Percentiles rank a stretch among this genome's conserved stretches.
phyloP scores from a whole-genome alignment of 768 basidiomycete genomes.

The Chlorophyllum brunneum region DNA sequence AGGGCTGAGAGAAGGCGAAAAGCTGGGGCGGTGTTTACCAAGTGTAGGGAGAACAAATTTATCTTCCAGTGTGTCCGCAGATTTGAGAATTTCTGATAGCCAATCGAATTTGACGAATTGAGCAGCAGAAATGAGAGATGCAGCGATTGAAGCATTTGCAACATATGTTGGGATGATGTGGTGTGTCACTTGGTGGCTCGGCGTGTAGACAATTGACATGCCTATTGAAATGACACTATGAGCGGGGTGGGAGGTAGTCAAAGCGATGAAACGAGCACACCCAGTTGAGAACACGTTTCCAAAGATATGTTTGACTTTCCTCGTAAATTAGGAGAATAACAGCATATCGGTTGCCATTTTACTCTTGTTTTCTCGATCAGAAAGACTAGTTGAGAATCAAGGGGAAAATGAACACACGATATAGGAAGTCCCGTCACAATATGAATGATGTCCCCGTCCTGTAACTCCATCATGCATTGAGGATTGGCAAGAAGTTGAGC shows the following conservation, averaged over 20 bases:
- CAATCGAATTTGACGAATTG: conserved; percentile 66
- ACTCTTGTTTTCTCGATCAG: conserved; percentile 30
- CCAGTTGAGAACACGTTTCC: conserved; percentile 48
- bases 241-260: neutral
- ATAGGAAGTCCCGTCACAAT: conserved; percentile 41
- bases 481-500: conserved; percentile 31
- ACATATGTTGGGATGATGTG: conserved; percentile 53
- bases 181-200: conserved; percentile 51
- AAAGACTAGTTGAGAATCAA: neutral
- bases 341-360: conserved; percentile 48
- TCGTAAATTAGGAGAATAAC: conserved; percentile 37
- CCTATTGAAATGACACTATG: conserved; percentile 31
- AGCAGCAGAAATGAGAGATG: conserved; percentile 55
- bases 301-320: conserved; percentile 32
- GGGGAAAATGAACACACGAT: conserved; percentile 35
- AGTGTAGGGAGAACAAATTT: conserved; percentile 46
- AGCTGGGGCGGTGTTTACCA: conserved; percentile 55
- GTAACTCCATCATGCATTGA: conserved; percentile 35
- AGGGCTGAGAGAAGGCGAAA: conserved; percentile 45
- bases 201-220: conserved; percentile 47
- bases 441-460: conserved; percentile 50
- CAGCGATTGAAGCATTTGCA: conserved; percentile 45
- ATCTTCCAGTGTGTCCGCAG: conserved; percentile 43
- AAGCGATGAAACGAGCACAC: conserved; percentile 25
- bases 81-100: conserved; percentile 56